Evolutionary conservation across 306 rosid genomes (phyloP), one percentile per base, ranked within the genome.

Genomic region (Trifolium repens): DNA sequence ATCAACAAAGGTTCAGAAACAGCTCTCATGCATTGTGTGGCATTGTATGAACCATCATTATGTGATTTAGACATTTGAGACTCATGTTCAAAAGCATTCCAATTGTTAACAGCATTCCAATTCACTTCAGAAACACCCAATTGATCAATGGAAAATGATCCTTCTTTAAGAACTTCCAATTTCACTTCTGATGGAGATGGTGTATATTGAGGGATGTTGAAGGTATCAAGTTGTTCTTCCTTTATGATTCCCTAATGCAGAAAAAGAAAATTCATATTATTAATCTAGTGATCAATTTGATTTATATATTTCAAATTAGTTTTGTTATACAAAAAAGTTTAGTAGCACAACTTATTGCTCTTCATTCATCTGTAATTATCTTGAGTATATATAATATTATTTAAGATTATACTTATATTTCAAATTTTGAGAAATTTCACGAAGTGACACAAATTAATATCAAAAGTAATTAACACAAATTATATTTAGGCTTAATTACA

Each of bases 131-230:
- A 26, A 11, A 15, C 67, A 3, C 32, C 43, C 42, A 30, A 60
- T 30, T n/a, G 40, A 60, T 60, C 16, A 2, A 60, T 7, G 9
- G 22, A 2, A 30, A 60, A 60, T 60, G 43, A 60, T 14, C 67
- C 67, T 60, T 60, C 67, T 30, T 60, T 60, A 4, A 60, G 67
- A 60, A 60, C 67, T 5, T 60, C 67, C 43, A 14, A 50, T 50
- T 50, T 50, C 57, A 50, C 57, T 50, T 50, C 57, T 2, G 57
- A 5, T 50, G 57, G 57, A 30, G 67, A 26, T 13, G 67, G 67
- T 30, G 40, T 60, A 8, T 60, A 60, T 32, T 30, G 43, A 60
- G 67, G 40, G 5, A 60, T 60, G 40, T 60, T 60, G 67, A 60
- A 60, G 0, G 43, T 30, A 30, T 30, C 17, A 14, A 60, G 19